Conservation (phyloP, 495 filamentous ascomycete species). For the Talaromyces liani region DNA sequence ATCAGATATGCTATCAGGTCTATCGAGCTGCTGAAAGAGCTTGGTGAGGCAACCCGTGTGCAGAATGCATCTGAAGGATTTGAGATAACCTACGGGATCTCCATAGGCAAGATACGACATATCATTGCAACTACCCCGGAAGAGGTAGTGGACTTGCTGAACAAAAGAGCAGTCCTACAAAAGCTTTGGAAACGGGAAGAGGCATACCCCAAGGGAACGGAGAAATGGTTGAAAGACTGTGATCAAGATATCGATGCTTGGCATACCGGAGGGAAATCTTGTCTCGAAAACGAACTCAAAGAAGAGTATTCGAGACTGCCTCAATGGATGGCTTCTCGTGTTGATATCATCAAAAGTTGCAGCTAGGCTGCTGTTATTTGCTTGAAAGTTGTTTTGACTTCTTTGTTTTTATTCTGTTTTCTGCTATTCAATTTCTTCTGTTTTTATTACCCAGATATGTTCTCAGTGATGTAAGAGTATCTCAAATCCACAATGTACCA, state of each 20-base stretch:
- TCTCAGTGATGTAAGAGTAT: neutral
- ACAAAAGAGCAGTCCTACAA: neutral
- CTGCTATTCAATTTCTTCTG: neutral
- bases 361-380: no score
- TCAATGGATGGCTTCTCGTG: neutral
- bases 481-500: neutral
- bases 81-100: neutral
- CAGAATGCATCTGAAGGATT: neutral
- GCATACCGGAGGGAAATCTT: neutral
- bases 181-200: neutral
- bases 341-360: neutral
- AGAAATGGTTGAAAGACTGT: neutral
- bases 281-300: no score
- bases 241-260: neutral
- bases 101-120: neutral
- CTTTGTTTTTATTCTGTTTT: neutral
- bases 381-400: neutral
- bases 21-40: neutral
- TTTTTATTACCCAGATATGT: neutral
- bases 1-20: neutral
- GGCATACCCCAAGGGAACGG: neutral
- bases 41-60: neutral
- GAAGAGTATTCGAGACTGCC: neutral
- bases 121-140: neutral
- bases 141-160: neutral